These are phyloP conservation scores for Rhizophora mangle DNA, from an alignment of 345 rosid genomes.

Conservation along the genomic window DNA sequence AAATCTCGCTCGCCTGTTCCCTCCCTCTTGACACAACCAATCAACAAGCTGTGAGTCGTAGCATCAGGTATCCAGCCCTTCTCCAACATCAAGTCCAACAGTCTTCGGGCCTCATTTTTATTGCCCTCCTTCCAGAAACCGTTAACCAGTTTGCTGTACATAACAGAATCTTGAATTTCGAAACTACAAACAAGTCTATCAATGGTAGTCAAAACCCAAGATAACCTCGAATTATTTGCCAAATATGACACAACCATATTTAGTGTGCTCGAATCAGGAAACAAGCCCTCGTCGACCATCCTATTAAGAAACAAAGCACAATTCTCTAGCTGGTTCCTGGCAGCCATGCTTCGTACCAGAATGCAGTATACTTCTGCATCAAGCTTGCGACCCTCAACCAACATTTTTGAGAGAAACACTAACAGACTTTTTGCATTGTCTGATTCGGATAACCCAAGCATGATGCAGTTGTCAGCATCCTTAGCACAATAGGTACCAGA, in stretches of 20 bases:
- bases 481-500: slow-evolving; percentile 31
- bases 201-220: slow-evolving; percentile 25
- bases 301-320: slow-evolving; percentile 34
- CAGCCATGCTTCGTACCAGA: slow-evolving; percentile 34
- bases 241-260: slow-evolving; percentile 28
- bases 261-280: slow-evolving; percentile 36
- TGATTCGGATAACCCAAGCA: slow-evolving; percentile 35
- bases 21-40: slow-evolving; percentile 30
- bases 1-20: slow-evolving; percentile 15
- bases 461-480: slow-evolving; percentile 29
- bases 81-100: slow-evolving; percentile 51
- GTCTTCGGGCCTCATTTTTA: slow-evolving; percentile 26
- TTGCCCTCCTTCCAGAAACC: slow-evolving; percentile 50
- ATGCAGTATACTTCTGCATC: slow-evolving; percentile 41
- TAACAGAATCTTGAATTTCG: slow-evolving; percentile 29
- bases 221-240: slow-evolving; percentile 22
- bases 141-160: slow-evolving; percentile 34
- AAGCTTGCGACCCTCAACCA: slow-evolving; percentile 38
- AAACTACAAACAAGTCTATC: slow-evolving; percentile 20
- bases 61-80: slow-evolving; percentile 54
- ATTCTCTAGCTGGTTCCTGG: slow-evolving; percentile 24
- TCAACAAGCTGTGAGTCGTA: slow-evolving; percentile 40
- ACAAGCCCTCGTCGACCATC: slow-evolving; percentile 37
- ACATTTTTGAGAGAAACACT: slow-evolving; percentile 35
- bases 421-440: slow-evolving; percentile 19